These are phyloP conservation scores for Ceratocystis destructans DNA, from an alignment of 2,329 filamentous ascomycete genomes.

Conservation along the genomic window DNA sequence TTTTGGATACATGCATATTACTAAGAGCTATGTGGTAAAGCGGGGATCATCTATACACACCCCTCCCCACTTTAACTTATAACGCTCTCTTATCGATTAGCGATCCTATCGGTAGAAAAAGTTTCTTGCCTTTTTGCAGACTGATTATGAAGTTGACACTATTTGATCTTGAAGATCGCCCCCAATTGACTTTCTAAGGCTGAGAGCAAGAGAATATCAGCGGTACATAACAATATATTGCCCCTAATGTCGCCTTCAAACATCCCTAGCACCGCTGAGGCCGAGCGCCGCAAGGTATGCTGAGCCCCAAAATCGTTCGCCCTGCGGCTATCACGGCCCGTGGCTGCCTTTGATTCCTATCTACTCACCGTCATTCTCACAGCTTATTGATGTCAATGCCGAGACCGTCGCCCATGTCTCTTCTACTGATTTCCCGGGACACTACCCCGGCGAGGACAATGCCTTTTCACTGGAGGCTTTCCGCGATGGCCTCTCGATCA, in stretches of 20 bases:
- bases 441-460: constrained; percentile 79
- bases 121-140: constrained; percentile 5
- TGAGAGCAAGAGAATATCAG: constrained; percentile 1
- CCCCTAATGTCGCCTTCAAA: constrained; percentile 32
- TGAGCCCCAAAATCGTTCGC: background rate
- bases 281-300: constrained; percentile 46
- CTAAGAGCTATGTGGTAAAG: background rate
- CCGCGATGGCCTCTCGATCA: constrained; percentile 52
- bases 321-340: background rate
- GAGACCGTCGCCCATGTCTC: constrained; percentile 84
- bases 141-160: background rate
- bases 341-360: background rate
- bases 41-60: background rate
- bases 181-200: background rate
- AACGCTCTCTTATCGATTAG: constrained; percentile 15
- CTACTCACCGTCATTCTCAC: constrained; percentile 5
- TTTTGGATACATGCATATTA: background rate
- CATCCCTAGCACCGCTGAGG: constrained; percentile 40
- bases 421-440: constrained; percentile 83
- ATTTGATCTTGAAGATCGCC: constrained; percentile 4
- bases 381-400: constrained; percentile 76
- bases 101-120: constrained; percentile 8
- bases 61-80: background rate
- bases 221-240: background rate
- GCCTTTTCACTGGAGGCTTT: constrained; percentile 66